Percentiles rank a stretch among this genome's conserved stretches.
These are phyloP conservation scores for Avicennia marina DNA, from an alignment of 257 asterid genomes.

Conservation along the genomic window DNA sequence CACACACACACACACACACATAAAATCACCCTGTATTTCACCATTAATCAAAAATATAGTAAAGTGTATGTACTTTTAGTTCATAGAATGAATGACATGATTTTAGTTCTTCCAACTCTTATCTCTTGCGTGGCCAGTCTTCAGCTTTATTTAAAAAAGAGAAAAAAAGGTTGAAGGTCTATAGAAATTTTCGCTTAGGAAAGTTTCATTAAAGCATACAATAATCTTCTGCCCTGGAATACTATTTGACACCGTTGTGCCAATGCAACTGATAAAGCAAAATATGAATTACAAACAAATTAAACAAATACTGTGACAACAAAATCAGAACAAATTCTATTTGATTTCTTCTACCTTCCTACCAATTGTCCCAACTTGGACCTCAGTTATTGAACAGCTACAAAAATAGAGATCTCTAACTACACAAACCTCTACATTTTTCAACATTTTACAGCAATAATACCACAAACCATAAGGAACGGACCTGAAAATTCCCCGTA, in stretches of 20 bases:
- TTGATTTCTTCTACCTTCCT: slow-evolving; percentile 17
- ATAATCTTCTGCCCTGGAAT: slow-evolving; percentile 1
- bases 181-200: background rate
- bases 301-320: slow-evolving; percentile 29
- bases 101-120: background rate
- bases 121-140: background rate
- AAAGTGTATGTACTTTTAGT: background rate
- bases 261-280: slow-evolving; percentile 5
- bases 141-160: too few relatives aligned
- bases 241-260: slow-evolving; percentile 2
- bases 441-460: slow-evolving; percentile 32
- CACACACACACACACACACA: too few relatives aligned
- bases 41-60: slow-evolving; percentile 8
- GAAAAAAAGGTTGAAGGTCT: too few relatives aligned
- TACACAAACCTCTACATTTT: slow-evolving; percentile 37
- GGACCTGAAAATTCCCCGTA: slow-evolving; percentile 12
- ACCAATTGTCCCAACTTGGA: slow-evolving; percentile 26
- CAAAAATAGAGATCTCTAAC: slow-evolving; percentile 30
- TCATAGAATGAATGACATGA: background rate
- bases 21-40: slow-evolving; percentile 14
- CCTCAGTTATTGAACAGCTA: slow-evolving; percentile 22
- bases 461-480: slow-evolving; percentile 15
- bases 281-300: slow-evolving; percentile 14
- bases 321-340: slow-evolving; percentile 21
- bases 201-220: background rate